Evolutionary conservation across 495 filamentous ascomycete genomes (phyloP).

Genomic region (Xanthoparmelia taractica): DNA sequence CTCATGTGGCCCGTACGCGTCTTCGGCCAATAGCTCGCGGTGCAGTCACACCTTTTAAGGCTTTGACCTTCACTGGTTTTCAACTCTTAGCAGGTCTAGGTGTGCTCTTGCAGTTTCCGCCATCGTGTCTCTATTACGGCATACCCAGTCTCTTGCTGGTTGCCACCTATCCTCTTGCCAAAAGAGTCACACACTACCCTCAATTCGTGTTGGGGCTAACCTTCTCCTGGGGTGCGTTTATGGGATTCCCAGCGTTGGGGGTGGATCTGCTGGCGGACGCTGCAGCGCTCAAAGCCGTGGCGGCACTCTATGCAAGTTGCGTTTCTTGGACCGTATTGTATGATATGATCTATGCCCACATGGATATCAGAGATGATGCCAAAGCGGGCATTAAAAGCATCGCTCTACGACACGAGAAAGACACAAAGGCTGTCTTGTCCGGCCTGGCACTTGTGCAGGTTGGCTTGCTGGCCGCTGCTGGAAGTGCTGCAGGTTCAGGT

Average conservation of each 20-base stretch:
- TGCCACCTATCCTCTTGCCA: conserved; percentile 78
- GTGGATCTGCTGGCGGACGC: conserved; percentile 65
- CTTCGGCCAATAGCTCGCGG: conserved; percentile 83
- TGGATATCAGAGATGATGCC: conserved; percentile 92
- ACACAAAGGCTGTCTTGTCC: conserved; percentile 79
- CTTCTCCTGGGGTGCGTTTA: conserved; percentile 94
- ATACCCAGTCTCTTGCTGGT: conserved; percentile 80
- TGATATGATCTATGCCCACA: conserved; percentile 98
- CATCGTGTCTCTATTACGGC: conserved; percentile 76
- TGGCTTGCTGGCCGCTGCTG: conserved; percentile 69
- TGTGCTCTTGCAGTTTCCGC: conserved; percentile 79
- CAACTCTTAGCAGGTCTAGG: conserved; percentile 76
- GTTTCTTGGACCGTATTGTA: conserved; percentile 92
- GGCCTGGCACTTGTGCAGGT: conserved; percentile 70
- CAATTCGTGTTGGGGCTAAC: conserved; percentile 87
- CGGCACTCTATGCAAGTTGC: conserved; percentile 73
- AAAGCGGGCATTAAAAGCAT: conserved; percentile 95
- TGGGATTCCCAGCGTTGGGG: conserved; percentile 91
- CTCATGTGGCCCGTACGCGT: conserved; percentile 77
- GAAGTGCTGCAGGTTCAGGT: conserved; percentile 62
- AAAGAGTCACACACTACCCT: conserved; percentile 89
- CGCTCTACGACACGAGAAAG: conserved; percentile 74
- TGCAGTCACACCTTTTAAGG: conserved; percentile 67
- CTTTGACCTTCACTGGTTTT: conserved; percentile 70
- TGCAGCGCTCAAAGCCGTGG: conserved; percentile 58